These are phyloP conservation scores for Paracamarosporium sp. DNA, from an alignment of 2,329 filamentous ascomycete species.

Conservation along the genomic window DNA sequence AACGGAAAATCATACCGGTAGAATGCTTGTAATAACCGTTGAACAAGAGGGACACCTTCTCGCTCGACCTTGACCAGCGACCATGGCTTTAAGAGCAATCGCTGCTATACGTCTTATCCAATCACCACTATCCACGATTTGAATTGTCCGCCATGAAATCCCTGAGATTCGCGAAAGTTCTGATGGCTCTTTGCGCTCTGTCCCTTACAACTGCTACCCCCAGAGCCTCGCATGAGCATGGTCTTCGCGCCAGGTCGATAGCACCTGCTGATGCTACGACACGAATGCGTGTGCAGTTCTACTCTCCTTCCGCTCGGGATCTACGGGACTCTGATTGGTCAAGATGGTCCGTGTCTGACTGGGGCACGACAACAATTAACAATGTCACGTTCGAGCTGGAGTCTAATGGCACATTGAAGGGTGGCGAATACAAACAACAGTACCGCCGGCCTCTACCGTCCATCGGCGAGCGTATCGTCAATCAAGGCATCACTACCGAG, in stretches of 20 bases:
- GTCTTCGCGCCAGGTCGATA: neutral
- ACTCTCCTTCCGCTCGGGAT: neutral
- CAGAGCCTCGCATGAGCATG: neutral
- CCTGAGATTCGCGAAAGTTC: neutral
- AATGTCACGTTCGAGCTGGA: neutral
- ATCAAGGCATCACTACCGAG: conserved; percentile 3
- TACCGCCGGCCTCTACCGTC: neutral
- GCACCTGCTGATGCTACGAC: neutral
- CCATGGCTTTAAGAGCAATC: neutral
- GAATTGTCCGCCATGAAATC: neutral
- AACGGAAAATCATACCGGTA: neutral
- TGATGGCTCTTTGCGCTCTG: neutral
- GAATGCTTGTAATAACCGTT: neutral
- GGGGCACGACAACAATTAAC: neutral
- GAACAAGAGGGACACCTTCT: neutral
- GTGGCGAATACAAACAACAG: neutral
- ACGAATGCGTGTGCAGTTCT: neutral
- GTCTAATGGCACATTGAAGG: neutral
- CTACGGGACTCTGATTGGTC: neutral
- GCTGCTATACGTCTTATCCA: neutral
- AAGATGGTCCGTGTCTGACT: neutral
- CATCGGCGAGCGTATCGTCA: neutral
- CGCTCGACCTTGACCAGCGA: neutral
- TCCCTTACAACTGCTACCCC: neutral
- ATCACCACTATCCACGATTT: neutral